Evolutionary conservation across 2,329 filamentous ascomycete genomes (phyloP).

Genomic region (Cytospora piceicola): DNA sequence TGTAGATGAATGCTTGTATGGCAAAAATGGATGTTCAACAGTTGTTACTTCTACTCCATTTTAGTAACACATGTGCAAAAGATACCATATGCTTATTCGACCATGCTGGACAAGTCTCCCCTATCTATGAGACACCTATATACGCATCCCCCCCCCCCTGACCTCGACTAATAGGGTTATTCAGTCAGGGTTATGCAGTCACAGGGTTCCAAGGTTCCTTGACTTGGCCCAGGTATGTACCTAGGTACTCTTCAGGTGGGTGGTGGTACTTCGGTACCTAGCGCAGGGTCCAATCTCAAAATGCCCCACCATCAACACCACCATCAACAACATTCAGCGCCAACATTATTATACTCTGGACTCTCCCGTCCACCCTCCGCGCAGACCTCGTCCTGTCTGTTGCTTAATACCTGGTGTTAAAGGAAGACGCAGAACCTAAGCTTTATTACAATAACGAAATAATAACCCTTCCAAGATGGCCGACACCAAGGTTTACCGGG

Average conservation of each 20-base stretch:
- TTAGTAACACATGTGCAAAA: too few species aligned
- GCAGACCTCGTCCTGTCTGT: neutral
- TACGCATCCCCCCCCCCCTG: too few species aligned
- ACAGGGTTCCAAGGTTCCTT: too few species aligned
- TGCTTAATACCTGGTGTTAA: neutral
- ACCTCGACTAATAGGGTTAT: too few species aligned
- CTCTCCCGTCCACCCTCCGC: neutral
- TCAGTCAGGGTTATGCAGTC: neutral
- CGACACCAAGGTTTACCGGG: conserved; percentile 72
- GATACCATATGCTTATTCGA: too few species aligned
- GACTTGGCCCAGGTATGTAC: neutral
- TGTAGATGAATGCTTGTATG: neutral
- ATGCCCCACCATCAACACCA: conserved; percentile 20
- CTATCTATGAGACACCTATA: too few species aligned
- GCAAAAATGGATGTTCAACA: neutral
- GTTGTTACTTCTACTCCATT: neutral
- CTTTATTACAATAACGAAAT: conserved; percentile 8
- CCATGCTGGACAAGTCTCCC: too few species aligned
- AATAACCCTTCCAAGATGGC: conserved; percentile 43
- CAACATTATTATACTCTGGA: neutral
- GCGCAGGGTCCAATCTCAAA: conserved; percentile 20
- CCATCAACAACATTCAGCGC: neutral
- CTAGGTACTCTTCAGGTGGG: neutral
- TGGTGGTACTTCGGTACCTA: neutral
- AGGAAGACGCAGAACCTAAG: neutral